phyloP scores from a whole-genome alignment of 2,329 filamentous ascomycete genomes.

The Ceratocystis colombiana region DNA sequence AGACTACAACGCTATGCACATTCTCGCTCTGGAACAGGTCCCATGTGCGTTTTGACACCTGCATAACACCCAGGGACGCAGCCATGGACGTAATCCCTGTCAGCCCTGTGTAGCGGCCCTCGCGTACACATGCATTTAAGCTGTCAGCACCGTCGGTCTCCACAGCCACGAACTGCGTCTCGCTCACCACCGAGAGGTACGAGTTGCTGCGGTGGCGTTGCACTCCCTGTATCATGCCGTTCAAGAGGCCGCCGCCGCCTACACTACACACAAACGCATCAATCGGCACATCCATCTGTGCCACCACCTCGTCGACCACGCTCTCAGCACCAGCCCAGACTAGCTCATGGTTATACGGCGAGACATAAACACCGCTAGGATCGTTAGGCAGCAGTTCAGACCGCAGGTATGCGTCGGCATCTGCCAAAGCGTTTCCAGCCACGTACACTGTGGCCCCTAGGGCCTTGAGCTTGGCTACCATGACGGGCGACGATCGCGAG shows the following conservation, averaged over 20 bases:
- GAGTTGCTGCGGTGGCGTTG: slow-evolving; percentile 31
- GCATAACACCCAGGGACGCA: slow-evolving; percentile 60
- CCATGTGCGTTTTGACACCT: slow-evolving; percentile 59
- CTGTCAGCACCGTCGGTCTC: slow-evolving; percentile 68
- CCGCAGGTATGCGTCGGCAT: slow-evolving; percentile 58
- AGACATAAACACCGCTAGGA: slow-evolving; percentile 50
- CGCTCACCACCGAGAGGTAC: slow-evolving; percentile 29
- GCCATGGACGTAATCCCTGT: slow-evolving; percentile 65
- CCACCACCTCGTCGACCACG: slow-evolving; percentile 44
- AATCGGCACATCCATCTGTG: slow-evolving; percentile 39
- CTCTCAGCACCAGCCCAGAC: slow-evolving; percentile 57
- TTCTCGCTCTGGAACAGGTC: slow-evolving; percentile 43
- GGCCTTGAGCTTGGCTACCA: slow-evolving; percentile 59
- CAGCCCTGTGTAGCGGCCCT: slow-evolving; percentile 50
- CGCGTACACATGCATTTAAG: slow-evolving; percentile 51
- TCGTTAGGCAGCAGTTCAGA: slow-evolving; percentile 47
- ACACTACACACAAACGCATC: slow-evolving; percentile 68
- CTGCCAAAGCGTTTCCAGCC: slow-evolving; percentile 55
- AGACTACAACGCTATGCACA: slow-evolving; percentile 34
- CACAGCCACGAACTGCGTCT: slow-evolving; percentile 54
- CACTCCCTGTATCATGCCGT: slow-evolving; percentile 53
- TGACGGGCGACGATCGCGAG: slow-evolving; percentile 51
- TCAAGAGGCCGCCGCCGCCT: slow-evolving; percentile 70
- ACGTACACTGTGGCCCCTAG: slow-evolving; percentile 62
- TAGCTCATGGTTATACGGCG: slow-evolving; percentile 58